A percentile compares a stretch with the other conserved stretches of the same genome.
These are phyloP conservation scores for Pistacia atlantica DNA, from an alignment of 345 rosid genomes.

Conservation along the genomic window DNA sequence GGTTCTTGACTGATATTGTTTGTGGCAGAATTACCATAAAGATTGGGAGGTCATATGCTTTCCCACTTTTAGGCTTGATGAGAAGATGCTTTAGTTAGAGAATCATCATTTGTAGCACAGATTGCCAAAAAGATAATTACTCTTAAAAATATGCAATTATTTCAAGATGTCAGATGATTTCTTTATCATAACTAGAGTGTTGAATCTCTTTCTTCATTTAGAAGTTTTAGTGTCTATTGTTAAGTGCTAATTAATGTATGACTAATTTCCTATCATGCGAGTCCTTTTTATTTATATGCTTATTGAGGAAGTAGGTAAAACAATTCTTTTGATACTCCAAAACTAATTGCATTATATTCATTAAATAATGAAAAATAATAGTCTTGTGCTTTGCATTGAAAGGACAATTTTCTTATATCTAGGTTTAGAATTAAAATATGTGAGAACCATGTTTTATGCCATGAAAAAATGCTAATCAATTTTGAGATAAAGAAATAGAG, in stretches of 20 bases:
- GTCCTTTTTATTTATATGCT: not conserved
- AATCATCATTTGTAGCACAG: not conserved
- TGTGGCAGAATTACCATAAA: not conserved
- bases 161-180: not conserved
- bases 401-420: not conserved
- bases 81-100: not conserved
- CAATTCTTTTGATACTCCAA: not conserved
- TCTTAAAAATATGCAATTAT: not conserved
- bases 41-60: not conserved
- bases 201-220: not conserved
- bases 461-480: not conserved
- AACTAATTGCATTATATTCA: conserved; percentile 1
- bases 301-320: not conserved
- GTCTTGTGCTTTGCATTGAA: not conserved
- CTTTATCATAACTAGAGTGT: not conserved
- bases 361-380: not conserved
- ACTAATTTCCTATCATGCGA: not conserved
- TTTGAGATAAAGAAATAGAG: conserved; percentile 1
- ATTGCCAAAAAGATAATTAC: not conserved
- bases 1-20: not conserved
- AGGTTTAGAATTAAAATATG: not conserved
- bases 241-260: not conserved
- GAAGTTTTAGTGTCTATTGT: not conserved
- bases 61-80: not conserved
- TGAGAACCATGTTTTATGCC: not conserved